Percentiles rank a stretch among this genome's conserved stretches.
Evolutionary conservation across 352 stramenopile genomes (phyloP).

Genomic region (Blastocystis sp.): DNA sequence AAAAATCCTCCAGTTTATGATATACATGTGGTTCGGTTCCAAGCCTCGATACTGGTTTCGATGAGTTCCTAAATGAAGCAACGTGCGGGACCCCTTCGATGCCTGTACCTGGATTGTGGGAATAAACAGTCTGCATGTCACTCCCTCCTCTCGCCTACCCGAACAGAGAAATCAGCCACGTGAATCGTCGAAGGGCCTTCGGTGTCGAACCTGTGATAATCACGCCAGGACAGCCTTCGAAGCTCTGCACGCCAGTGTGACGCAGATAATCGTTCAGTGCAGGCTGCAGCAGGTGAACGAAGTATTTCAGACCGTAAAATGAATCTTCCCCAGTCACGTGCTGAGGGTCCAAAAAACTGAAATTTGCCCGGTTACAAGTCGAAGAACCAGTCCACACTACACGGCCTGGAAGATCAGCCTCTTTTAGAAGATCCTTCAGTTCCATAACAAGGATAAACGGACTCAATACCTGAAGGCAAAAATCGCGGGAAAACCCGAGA

Average conservation of each 20-base stretch:
- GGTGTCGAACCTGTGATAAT: slow-evolving; percentile 44
- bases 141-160: neutral
- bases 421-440: slow-evolving; percentile 36
- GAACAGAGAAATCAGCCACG: slow-evolving; percentile 16
- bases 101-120: slow-evolving; percentile 36
- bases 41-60: slow-evolving; percentile 26
- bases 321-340: neutral
- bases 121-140: neutral
- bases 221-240: slow-evolving; percentile 47
- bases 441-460: slow-evolving; percentile 58
- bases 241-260: slow-evolving; percentile 30
- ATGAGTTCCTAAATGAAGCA: slow-evolving; percentile 57
- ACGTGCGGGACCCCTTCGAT: neutral
- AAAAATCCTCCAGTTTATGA: neutral
- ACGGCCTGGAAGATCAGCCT: slow-evolving; percentile 13
- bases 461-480: slow-evolving; percentile 15
- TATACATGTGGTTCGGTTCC: slow-evolving; percentile 53
- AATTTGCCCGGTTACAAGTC: neutral
- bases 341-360: slow-evolving; percentile 49
- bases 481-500: slow-evolving; percentile 36
- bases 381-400: slow-evolving; percentile 55
- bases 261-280: slow-evolving; percentile 22
- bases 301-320: slow-evolving; percentile 57
- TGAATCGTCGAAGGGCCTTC: neutral
- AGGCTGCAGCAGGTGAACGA: slow-evolving; percentile 55